These are phyloP conservation scores for Picea glauca DNA, from an alignment of 75 land plant genomes.

Conservation along the genomic window DNA sequence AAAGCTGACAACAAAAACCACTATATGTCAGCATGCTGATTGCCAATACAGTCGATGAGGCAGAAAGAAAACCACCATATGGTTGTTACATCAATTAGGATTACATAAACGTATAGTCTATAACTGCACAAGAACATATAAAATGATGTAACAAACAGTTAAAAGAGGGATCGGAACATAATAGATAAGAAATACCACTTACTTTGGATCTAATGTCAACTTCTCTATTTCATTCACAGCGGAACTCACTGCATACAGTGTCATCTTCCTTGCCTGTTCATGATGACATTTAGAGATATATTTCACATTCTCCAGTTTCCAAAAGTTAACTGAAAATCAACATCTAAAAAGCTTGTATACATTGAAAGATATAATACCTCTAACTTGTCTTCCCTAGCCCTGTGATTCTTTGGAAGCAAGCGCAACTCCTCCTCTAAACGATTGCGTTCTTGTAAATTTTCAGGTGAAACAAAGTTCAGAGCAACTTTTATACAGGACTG, in stretches of 20 bases:
- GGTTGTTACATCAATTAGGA: not conserved
- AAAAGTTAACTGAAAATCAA: not conserved
- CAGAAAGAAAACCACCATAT: not conserved
- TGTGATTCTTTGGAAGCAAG: constrained; percentile 76
- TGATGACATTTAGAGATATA: constrained; percentile 1
- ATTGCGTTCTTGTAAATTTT: constrained; percentile 63
- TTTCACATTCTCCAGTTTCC: not conserved
- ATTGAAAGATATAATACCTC: constrained; percentile 40
- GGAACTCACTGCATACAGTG: constrained; percentile 78
- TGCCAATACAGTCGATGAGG: not conserved
- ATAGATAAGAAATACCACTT: not conserved
- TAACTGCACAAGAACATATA: not conserved
- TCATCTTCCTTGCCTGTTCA: constrained; percentile 76
- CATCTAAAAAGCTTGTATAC: not conserved
- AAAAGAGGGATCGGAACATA: not conserved
- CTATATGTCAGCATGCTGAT: not conserved
- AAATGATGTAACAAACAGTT: not conserved
- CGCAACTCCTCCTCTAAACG: constrained; percentile 69
- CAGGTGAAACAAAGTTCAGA: constrained; percentile 77
- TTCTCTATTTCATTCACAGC: constrained; percentile 76
- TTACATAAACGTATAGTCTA: not conserved
- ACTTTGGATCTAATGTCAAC: constrained; percentile 62
- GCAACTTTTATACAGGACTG: constrained; percentile 80
- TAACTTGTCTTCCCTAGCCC: constrained; percentile 61
- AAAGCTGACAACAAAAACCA: not conserved